Base-by-base conservation (phyloP, 108 stramenopile genomes). In the Fragilaria radians region DNA sequence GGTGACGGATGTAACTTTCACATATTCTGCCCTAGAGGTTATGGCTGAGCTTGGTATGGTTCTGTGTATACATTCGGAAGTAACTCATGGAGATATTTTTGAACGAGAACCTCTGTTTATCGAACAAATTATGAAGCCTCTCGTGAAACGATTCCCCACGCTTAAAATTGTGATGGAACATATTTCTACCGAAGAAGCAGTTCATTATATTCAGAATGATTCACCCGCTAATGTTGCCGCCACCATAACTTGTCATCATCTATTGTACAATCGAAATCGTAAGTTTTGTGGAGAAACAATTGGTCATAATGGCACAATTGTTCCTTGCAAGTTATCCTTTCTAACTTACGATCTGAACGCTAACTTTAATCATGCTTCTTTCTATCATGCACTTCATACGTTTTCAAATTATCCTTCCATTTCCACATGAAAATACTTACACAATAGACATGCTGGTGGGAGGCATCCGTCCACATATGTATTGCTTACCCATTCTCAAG, bases 401-500 rank as follows among this genome's bases (percentile, higher is more conserved):
- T n/a, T n/a, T n/a, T n/a, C n/a, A n/a, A n/a, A n/a, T n/a, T n/a
- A n/a, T n/a, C n/a, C n/a, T n/a, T n/a, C n/a, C n/a, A n/a, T n/a
- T n/a, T n/a, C n/a, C n/a, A n/a, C n/a, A n/a, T n/a, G n/a, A n/a
- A n/a, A n/a, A n/a, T n/a, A n/a, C n/a, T 32, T 17, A 21, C 31
- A 19, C 11, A 57, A 26, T 23, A 82, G 82, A 82, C 50, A 50
- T 89, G 59, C 68, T 93, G 7, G 91, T 88, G 1, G 97, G 97
- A 17, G 97, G 97, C 1, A 75, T 99, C 56, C 82, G 85, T 47
- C 99, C 99, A 0, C 99, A 99, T 65, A 85, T 96, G 70, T 99
- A 98, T 74, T 99, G 99, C 64, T 74, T 99, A 4, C 99, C 99
- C 46, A 94, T 99, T 55, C 79, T 99, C 52, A 99, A 99, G 84